Base-by-base conservation (phyloP, 2,329 filamentous ascomycete species). In the Alternaria sp. region DNA sequence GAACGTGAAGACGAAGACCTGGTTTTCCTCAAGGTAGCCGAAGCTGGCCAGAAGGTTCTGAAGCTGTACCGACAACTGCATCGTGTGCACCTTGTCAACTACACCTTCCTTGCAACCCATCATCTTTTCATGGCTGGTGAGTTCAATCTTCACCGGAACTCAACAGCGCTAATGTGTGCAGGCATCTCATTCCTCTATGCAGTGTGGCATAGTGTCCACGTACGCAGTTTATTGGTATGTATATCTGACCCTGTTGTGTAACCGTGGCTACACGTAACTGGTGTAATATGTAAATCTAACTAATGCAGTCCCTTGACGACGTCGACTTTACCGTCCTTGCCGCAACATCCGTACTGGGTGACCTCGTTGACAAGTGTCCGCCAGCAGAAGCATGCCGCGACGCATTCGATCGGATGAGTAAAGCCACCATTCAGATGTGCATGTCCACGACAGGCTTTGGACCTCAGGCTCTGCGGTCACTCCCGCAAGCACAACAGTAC, bases 311-410 rank as follows among this genome's bases (percentile, higher is more conserved):
- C 7, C 91, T 97, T 81, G 94, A 98, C 72, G 94, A 98, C 76
- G 93, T 98, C n/a, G 94, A 98, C 76, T 97, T 97, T 71, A 98
- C 94, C 0, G 92, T 98, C 8, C 84, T 97, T 49, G 93, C 94
- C 8, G 94, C 94, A 22, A 97, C 93, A 49, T 97, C 94, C 2
- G 93, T 98, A 8, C 89, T 98, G 43, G 90, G 89, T 5, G 95
- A 97, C 74, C 85, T 98, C 64, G 94, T 96, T 66, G 92, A 96
- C 67, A 97, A 97, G 77, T 98, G 95, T 69, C 94, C 94, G 0
- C 94, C 94, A 0, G 94, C 94, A 32, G 94, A 97, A 82, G 93
- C 94, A 11, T 98, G 94, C 77, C 89, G 93, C 14, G 94, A 98
- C 76, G 94, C 95, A 1, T 97, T 98, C 75, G 92, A 96, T 70